Evolutionary conservation across 1,284 basidiomycete species (phyloP), one percentile per base, ranked within the genome.

Genomic region (Crucibulum cyathiforme): DNA sequence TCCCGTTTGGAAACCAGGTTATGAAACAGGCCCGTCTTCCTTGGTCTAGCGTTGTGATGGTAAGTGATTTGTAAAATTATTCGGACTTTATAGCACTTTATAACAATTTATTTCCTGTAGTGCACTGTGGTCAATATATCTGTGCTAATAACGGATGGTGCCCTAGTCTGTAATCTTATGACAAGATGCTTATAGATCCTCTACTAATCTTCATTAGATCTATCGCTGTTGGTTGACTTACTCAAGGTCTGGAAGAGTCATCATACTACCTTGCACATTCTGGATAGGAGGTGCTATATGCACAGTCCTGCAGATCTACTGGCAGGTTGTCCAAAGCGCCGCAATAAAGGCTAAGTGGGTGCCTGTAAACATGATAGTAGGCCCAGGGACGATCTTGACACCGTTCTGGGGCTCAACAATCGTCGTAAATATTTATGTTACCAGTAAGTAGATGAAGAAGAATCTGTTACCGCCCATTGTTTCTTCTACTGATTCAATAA

Each of bases 351-450:
- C 45, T 5, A n/a, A 13, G 12, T 53, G 58, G 58, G 46, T 35
- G 5, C 37, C 50, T 4, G 58, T 60, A 8, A 53, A 57, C 8
- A 60, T 60, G 50, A 39, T 35, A 2, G 17, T 57, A 13, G 58
- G 58, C 1, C 58, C 55, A 15, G 55, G 58, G 10, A 57, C 53
- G 12, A 55, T 57, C 7, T 50, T 60, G 17, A 48, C 46, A n/a
- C 58, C 58, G 3, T 60, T 60, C 51, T 60, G 58, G 58, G 54
- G n/a, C 7, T 53, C 55, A 13, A 53, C 58, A 15, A 36, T 57
- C 6, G 12, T 57, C 15, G 36, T 60, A 5, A 57, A 57, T 9
- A 24, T 31, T 41, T 60, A 60, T 50, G 36, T 43, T 7, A 47
- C 58, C 19, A 6, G 58, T 57, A 36, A 24, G 51, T 13, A 41